phyloP scores from a whole-genome alignment of 345 rosid species.

The Eutrema yunnanense region DNA sequence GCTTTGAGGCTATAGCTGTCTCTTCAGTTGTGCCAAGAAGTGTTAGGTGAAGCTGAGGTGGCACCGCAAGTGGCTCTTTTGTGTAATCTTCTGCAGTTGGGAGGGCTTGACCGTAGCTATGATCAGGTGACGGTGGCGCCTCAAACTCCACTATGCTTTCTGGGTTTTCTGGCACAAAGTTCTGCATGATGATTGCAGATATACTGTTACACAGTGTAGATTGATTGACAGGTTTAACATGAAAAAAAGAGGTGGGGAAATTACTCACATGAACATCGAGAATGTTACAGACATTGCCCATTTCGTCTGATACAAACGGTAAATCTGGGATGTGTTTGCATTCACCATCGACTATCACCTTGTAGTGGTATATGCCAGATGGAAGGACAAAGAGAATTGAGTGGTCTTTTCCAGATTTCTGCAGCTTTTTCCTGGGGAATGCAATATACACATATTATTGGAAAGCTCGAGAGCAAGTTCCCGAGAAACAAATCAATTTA shows the following conservation, averaged over 20 bases:
- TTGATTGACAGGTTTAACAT: neutral
- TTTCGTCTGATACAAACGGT: constrained; percentile 64
- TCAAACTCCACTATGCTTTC: constrained; percentile 77
- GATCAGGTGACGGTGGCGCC: constrained; percentile 76
- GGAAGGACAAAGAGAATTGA: constrained; percentile 73
- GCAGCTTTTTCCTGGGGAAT: constrained; percentile 60
- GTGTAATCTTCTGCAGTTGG: constrained; percentile 67
- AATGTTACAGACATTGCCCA: constrained; percentile 65
- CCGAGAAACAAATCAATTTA: neutral
- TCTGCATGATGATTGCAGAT: constrained; percentile 38
- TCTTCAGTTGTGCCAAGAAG: constrained; percentile 52
- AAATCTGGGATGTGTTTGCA: constrained; percentile 76
- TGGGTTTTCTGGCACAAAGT: constrained; percentile 61
- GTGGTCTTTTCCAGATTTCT: constrained; percentile 78
- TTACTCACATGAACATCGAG: constrained; percentile 76
- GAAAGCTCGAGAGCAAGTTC: neutral
- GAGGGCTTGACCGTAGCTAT: constrained; percentile 55
- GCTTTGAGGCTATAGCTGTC: constrained; percentile 41
- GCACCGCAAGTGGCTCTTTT: constrained; percentile 67
- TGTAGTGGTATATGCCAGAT: constrained; percentile 80
- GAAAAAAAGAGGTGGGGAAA: neutral
- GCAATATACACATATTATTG: neutral
- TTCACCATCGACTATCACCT: constrained; percentile 81
- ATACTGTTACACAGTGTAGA: neutral
- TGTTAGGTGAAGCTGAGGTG: constrained; percentile 67